A percentile compares a stretch with the other conserved stretches of the same genome.
Conservation (phyloP, 768 basidiomycete genomes). For the Suillus plorans region DNA sequence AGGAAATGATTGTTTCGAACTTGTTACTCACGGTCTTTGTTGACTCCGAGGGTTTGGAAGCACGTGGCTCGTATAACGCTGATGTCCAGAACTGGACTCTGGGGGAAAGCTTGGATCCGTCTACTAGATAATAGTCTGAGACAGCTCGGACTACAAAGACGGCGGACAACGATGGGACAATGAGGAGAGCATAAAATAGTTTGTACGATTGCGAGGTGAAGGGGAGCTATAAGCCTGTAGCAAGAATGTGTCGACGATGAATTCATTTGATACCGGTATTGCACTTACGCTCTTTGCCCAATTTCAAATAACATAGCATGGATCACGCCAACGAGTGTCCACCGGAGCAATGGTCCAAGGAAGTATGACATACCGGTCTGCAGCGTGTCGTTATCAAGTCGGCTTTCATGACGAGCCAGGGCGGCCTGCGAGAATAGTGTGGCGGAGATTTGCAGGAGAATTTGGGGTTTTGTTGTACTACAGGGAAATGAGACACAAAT, state of each 20-base stretch:
- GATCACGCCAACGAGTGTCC: conserved; percentile 78
- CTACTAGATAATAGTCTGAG: conserved; percentile 44
- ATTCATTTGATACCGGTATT: not conserved
- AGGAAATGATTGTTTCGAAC: not conserved
- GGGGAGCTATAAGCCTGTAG: conserved; percentile 45
- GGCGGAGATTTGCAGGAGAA: conserved; percentile 64
- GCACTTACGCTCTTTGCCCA: conserved; percentile 49
- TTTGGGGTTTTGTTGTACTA: conserved; percentile 72
- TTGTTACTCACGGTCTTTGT: conserved; percentile 35
- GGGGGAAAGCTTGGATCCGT: conserved; percentile 31
- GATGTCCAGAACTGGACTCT: conserved; percentile 36
- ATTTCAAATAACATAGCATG: conserved; percentile 63
- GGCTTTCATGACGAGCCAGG: conserved; percentile 41
- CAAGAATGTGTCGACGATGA: not conserved
- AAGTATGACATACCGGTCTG: conserved; percentile 80
- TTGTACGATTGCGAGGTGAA: conserved; percentile 66
- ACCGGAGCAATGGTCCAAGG: conserved; percentile 66
- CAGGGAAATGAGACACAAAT: conserved; percentile 3
- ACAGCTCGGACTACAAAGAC: conserved; percentile 59
- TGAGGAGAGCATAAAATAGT: conserved; percentile 60
- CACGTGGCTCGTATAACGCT: conserved; percentile 40
- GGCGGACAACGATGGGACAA: conserved; percentile 66
- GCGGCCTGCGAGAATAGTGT: conserved; percentile 68
- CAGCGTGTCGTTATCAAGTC: conserved; percentile 66
- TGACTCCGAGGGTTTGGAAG: conserved; percentile 36